Evolutionary conservation across 192 early-diverging fungal species (phyloP).

Genomic region (Rhizoclosmatium globosum): DNA sequence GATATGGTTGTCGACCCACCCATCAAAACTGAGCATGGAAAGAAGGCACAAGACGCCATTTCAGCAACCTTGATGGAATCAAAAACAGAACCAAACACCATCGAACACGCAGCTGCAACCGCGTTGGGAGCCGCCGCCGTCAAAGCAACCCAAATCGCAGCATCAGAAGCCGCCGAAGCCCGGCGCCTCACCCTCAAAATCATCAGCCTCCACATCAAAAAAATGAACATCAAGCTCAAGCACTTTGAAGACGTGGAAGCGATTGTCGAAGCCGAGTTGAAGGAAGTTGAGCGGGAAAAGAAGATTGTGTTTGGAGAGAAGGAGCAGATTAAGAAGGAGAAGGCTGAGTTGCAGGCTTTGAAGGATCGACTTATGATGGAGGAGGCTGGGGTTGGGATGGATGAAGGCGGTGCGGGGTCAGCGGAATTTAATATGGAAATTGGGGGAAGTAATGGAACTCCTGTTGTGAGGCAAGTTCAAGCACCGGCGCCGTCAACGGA

Average conservation of each 20-base stretch:
- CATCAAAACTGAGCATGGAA: neutral
- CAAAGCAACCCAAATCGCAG: slow-evolving; percentile 83
- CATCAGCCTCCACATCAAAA: slow-evolving; percentile 87
- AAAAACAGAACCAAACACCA: slow-evolving; percentile 15
- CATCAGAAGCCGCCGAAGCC: slow-evolving; percentile 88
- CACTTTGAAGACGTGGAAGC: slow-evolving; percentile 94
- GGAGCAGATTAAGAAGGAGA: slow-evolving; percentile 35
- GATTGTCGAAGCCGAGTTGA: slow-evolving; percentile 86
- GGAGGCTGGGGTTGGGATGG: neutral
- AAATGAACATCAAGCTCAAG: slow-evolving; percentile 90
- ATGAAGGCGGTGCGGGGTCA: no score
- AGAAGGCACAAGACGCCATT: slow-evolving; percentile 13
- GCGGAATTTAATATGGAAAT: neutral
- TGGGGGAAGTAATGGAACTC: neutral
- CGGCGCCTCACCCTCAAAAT: slow-evolving; percentile 81
- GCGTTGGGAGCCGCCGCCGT: slow-evolving; percentile 94
- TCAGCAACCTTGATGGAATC: neutral
- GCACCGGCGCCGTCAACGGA: neutral
- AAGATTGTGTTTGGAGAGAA: slow-evolving; percentile 66
- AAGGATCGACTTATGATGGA: slow-evolving; percentile 19
- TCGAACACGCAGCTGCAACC: slow-evolving; percentile 83
- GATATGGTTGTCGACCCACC: slow-evolving; percentile 14
- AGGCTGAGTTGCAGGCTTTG: slow-evolving; percentile 30
- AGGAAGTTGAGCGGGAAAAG: slow-evolving; percentile 76
- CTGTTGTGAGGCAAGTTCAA: neutral